Base-by-base conservation (phyloP, 306 rosid species). In the Lablab purpureus region DNA sequence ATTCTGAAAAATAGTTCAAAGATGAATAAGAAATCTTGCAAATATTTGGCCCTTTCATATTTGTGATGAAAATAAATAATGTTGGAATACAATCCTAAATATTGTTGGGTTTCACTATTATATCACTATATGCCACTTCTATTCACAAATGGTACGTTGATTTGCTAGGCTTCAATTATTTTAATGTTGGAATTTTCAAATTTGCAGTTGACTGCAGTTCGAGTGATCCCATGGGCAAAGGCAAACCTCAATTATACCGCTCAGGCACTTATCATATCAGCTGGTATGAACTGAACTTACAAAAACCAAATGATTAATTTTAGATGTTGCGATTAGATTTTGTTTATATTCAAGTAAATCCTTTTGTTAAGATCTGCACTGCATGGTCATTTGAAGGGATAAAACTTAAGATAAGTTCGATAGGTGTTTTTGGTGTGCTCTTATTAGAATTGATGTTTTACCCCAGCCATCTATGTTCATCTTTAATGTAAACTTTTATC, bases 171-270 rank as follows among this genome's bases (percentile, higher is more conserved):
- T 45, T 37, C 23, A 23, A 37, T 34, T 59, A n/a, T 25, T 52
- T 56, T 49, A 50, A 62, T 50, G 69, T 49, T 65, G 54, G 46
- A 43, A 11, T 71, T 36, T 68, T 59, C 54, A 65, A 63, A 58
- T 76, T 76, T 19, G 18, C 85, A 95, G 99, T 80, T 95, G 80
- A 67, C 85, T 75, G 99, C 92, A 13, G 97, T 92, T 81, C 95
- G 97, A 10, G 46, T 43, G 79, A 1, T 95, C 84, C 99, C 98
- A n/a, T 95, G 99, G 99, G 98, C 98, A 7, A 95, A 91, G 87
- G 92, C 90, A 67, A 95, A 95, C 89, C 95, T 92, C 77, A 95
- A 92, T 76, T 90, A 92, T 52, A 92, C 96, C 60, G 99, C 91
- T 75, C 96, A 92, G 88, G 98, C 99, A 73, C 97, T 95, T 64